Evolutionary conservation across 106 monocot genomes (phyloP).

Genomic region (Posidonia australis): DNA sequence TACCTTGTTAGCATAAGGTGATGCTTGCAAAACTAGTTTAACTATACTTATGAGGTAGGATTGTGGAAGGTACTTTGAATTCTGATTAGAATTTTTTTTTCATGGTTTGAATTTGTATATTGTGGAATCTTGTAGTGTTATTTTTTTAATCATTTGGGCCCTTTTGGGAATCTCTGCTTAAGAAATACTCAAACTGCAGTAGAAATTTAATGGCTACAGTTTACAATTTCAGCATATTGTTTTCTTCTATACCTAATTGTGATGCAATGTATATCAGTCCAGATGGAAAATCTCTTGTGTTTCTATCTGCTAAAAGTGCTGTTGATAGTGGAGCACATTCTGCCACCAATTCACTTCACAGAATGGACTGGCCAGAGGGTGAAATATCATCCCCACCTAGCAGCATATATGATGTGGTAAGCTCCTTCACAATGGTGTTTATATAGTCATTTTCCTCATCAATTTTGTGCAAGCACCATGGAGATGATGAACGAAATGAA

Average conservation of each 20-base stretch:
- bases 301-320: constrained; percentile 76
- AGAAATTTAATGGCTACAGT: background rate
- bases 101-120: no score
- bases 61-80: no score
- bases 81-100: no score
- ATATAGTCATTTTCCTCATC: background rate
- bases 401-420: constrained; percentile 65
- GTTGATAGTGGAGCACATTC: constrained; percentile 90
- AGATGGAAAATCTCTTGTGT: constrained; percentile 82
- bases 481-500: no score
- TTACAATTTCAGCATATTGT: background rate
- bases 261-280: constrained; percentile 41
- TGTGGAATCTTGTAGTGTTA: no score
- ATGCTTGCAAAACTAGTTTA: no score
- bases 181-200: background rate
- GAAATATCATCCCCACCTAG: constrained; percentile 26
- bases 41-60: no score
- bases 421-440: constrained; percentile 1
- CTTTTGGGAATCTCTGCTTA: no score
- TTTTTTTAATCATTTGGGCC: no score
- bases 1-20: no score
- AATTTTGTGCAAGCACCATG: background rate
- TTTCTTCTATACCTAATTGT: background rate
- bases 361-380: constrained; percentile 65
- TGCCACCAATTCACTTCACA: constrained; percentile 86